Evolutionary conservation across 495 filamentous ascomycete genomes (phyloP), one percentile per base, ranked within the genome.

Genomic region (Saxophila tyrrhenica): DNA sequence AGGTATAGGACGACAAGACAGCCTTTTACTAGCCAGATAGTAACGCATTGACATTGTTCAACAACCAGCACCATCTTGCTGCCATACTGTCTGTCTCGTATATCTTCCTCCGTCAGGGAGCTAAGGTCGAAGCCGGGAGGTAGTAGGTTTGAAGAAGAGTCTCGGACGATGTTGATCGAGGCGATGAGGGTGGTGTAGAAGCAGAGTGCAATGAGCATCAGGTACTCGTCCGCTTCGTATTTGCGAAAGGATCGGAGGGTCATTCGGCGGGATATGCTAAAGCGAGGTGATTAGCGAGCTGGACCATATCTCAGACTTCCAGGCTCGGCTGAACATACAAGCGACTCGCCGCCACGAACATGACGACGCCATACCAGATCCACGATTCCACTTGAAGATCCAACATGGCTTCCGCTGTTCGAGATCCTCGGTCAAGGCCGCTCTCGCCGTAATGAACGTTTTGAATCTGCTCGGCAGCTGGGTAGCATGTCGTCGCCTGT

Each of bases 101-200:
- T 74, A 1, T 78, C 73, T 2, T 75, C 61, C 0, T 68, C 56
- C 0, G 78, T 71, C 1, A 84, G 67, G 3, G 56, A 53, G 25
- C 67, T 62, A 20, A 76, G 67, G 50, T 80, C 72, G 25, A 57
- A 64, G 8, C 72, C 72, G 0, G 79, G 78, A 39, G 78, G 69
- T 52, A 83, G 70, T 1, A 85, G 74, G 52, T 84, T 84, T 25
- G 76, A 80, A 22, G 72, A 74, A 16, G 73, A 73, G 43, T 73
- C 67, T 7, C 73, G 64, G 0, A 81, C 76, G 25, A 82, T 69
- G 57, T 82, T 82, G 55, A 83, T 78, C 15, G 71, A 62, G 5
- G 73, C 66, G 38, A 83, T 71, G 7, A 82, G 61, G 16, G 68
- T 69, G 2, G 79, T 82, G 57, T 80, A 80, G 15, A 76, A 73